Evolutionary conservation across 73 alveolate species (phyloP).

Genomic region (Diophrys appendiculata): DNA sequence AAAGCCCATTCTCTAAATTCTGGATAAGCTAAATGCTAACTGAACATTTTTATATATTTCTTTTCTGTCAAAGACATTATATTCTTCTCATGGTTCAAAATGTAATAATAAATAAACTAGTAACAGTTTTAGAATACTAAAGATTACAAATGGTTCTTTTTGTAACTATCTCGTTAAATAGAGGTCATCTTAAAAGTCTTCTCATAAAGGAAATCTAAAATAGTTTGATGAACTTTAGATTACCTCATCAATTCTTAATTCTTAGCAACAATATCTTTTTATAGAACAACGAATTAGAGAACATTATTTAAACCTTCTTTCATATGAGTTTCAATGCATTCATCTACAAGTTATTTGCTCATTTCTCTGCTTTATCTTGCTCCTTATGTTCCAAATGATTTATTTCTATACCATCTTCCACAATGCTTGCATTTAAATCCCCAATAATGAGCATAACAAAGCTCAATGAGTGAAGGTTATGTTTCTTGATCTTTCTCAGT

Average conservation of each 20-base stretch:
- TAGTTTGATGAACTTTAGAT: conserved; percentile 3
- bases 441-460: conserved; percentile 3
- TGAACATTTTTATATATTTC: background rate
- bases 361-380: background rate
- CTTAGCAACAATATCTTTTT: background rate
- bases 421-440: conserved; percentile 9
- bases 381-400: background rate
- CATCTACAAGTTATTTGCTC: background rate
- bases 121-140: background rate
- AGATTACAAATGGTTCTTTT: background rate
- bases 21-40: background rate
- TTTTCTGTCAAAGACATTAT: background rate
- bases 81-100: conserved; percentile 6
- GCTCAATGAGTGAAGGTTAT: background rate
- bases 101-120: background rate
- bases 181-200: background rate
- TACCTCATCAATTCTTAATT: background rate
- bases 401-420: background rate
- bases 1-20: background rate
- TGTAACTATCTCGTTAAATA: background rate
- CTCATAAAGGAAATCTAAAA: background rate
- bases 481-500: background rate
- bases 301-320: background rate
- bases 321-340: background rate
- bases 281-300: background rate